Conservation (phyloP, 352 stramenopile species). For the Globisporangium splendens region DNA sequence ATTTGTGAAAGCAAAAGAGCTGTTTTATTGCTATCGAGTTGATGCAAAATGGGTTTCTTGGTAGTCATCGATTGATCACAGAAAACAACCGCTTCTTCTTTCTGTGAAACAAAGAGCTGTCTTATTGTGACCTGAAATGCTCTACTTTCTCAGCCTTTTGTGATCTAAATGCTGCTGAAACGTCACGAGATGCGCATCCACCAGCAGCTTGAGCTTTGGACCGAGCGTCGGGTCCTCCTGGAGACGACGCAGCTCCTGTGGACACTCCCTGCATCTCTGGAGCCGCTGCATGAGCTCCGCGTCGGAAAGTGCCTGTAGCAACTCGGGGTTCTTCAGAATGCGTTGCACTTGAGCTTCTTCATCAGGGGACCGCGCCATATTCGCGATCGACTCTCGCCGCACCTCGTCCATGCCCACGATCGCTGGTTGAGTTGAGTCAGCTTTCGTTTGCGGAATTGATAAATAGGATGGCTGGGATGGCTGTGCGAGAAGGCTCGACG, state of each 20-base stretch:
- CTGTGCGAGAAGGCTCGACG: slow-evolving; percentile 4
- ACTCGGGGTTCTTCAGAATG: slow-evolving; percentile 61
- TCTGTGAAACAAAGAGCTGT: no score
- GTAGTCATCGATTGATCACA: no score
- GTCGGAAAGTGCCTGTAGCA: slow-evolving; percentile 60
- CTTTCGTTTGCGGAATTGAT: not conserved
- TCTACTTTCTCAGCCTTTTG: not conserved
- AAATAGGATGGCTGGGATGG: not conserved
- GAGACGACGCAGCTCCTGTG: slow-evolving; percentile 35
- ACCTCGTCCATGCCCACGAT: slow-evolving; percentile 62
- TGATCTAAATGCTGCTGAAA: slow-evolving; percentile 24
- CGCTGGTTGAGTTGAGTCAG: slow-evolving; percentile 11
- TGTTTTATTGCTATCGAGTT: no score
- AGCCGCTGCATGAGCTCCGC: slow-evolving; percentile 53
- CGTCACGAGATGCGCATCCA: slow-evolving; percentile 53
- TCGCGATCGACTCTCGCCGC: slow-evolving; percentile 50
- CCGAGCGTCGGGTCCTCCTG: slow-evolving; percentile 37
- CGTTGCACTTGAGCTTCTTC: slow-evolving; percentile 69
- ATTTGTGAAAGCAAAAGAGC: no score
- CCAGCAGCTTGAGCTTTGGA: slow-evolving; percentile 51
- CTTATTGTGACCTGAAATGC: no score
- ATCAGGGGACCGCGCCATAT: slow-evolving; percentile 46
- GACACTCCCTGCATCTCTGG: slow-evolving; percentile 35
- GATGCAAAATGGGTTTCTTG: no score
- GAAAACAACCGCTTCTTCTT: slow-evolving; percentile 3